These are phyloP conservation scores for Lipomyces anomalus DNA, from an alignment of 805 yeast species.

Conservation along the genomic window DNA sequence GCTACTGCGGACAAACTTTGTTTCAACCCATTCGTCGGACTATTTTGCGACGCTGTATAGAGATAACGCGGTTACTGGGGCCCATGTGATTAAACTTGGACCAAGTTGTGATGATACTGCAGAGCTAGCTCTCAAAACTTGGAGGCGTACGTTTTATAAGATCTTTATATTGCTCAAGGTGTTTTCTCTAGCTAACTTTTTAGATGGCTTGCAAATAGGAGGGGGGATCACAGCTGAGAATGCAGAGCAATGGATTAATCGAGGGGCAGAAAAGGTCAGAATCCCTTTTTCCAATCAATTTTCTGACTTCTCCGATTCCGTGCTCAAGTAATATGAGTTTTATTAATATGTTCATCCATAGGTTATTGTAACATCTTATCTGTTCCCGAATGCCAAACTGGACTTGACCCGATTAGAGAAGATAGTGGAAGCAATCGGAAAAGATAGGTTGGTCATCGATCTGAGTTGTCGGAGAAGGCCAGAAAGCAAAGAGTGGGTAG, in stretches of 20 bases:
- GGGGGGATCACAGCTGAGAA: constrained; percentile 81
- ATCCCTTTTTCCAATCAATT: background rate
- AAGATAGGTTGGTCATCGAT: constrained; percentile 69
- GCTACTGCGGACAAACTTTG: constrained; percentile 63
- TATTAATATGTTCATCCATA: background rate
- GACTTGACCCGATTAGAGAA: constrained; percentile 46
- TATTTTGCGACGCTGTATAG: constrained; percentile 70
- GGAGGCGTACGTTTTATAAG: constrained; percentile 47
- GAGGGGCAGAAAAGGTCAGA: constrained; percentile 61
- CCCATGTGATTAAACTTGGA: constrained; percentile 93
- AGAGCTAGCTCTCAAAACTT: constrained; percentile 57
- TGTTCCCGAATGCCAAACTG: constrained; percentile 63
- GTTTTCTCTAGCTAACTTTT: background rate
- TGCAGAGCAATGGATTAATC: constrained; percentile 70
- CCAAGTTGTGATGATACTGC: constrained; percentile 81
- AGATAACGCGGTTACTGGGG: constrained; percentile 54
- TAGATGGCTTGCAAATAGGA: constrained; percentile 66
- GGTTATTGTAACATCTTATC: constrained; percentile 86
- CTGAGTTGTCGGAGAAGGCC: constrained; percentile 37
- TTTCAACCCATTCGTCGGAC: constrained; percentile 65
- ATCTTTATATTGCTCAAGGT: background rate
- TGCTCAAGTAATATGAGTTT: too few relatives aligned
- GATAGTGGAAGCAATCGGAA: constrained; percentile 56
- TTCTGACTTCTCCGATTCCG: too few relatives aligned
- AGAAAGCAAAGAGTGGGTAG: constrained; percentile 63